phyloP scores from a whole-genome alignment of 768 basidiomycete species.

The Phylloporus arenicola region DNA sequence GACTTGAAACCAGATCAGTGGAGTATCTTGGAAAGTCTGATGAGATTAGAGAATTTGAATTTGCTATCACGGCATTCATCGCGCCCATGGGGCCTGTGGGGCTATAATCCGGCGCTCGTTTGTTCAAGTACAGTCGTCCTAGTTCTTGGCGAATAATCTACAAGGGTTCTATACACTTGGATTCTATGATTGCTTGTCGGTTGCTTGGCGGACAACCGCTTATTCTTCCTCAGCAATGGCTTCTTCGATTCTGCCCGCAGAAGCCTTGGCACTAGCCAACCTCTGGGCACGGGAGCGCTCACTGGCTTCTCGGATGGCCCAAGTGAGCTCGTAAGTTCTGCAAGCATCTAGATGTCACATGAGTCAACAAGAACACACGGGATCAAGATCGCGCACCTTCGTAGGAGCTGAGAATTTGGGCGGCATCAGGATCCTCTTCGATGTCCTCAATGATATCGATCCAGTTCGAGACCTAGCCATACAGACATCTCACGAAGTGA shows the following conservation, averaged over 20 bases:
- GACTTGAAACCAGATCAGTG: constrained; percentile 37
- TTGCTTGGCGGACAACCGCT: constrained; percentile 1
- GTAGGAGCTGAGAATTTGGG: constrained; percentile 76
- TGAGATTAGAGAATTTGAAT: constrained; percentile 29
- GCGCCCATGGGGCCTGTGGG: constrained; percentile 31
- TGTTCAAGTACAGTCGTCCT: neutral
- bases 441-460: constrained; percentile 88
- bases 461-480: constrained; percentile 60
- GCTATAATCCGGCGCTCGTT: constrained; percentile 25
- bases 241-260: constrained; percentile 23
- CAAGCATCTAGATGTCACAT: constrained; percentile 57
- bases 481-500: neutral
- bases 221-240: constrained; percentile 26
- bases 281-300: constrained; percentile 56
- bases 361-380: neutral
- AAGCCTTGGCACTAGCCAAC: constrained; percentile 33
- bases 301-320: constrained; percentile 83
- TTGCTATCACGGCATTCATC: neutral
- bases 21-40: constrained; percentile 46
- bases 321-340: constrained; percentile 85
- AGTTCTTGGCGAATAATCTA: neutral
- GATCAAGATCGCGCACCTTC: constrained; percentile 50
- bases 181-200: neutral
- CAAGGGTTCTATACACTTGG: neutral
- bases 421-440: constrained; percentile 76